Conservation (phyloP, 2,329 filamentous ascomycete species). For the Fusarium sulawesiense region DNA sequence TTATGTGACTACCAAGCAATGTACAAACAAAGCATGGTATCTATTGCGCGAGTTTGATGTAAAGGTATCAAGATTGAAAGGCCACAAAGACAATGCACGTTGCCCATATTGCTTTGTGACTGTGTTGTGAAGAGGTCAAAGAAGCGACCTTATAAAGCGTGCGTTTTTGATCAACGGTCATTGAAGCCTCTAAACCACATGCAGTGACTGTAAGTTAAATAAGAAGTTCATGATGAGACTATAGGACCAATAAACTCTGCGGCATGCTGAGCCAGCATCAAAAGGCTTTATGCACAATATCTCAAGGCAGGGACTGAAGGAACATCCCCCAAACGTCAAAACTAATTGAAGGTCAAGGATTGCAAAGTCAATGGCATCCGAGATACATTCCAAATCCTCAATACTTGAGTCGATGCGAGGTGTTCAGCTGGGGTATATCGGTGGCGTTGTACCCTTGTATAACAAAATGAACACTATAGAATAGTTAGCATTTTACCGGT, state of each 20-base stretch:
- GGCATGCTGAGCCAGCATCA: no score
- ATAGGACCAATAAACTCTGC: no score
- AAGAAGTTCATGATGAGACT: no score
- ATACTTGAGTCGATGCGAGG: neutral
- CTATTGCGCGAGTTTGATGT: neutral
- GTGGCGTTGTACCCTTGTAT: neutral
- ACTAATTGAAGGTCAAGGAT: neutral
- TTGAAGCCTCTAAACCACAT: neutral
- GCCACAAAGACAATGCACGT: neutral
- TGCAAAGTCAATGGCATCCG: neutral
- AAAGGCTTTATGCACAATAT: neutral
- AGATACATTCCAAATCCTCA: neutral
- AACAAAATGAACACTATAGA: neutral
- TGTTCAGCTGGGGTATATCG: neutral
- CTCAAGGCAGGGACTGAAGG: neutral
- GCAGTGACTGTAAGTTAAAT: neutral
- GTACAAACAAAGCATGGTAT: neutral
- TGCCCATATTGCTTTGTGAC: neutral
- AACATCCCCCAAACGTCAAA: rapidly evolving
- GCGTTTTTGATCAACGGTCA: no score
- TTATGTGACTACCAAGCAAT: neutral
- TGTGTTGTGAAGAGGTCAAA: neutral
- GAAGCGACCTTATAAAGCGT: no score
- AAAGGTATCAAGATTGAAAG: neutral
- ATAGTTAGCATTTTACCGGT: neutral